phyloP scores from a whole-genome alignment of 139 green algal genomes.

The Micractinium conductrix region DNA sequence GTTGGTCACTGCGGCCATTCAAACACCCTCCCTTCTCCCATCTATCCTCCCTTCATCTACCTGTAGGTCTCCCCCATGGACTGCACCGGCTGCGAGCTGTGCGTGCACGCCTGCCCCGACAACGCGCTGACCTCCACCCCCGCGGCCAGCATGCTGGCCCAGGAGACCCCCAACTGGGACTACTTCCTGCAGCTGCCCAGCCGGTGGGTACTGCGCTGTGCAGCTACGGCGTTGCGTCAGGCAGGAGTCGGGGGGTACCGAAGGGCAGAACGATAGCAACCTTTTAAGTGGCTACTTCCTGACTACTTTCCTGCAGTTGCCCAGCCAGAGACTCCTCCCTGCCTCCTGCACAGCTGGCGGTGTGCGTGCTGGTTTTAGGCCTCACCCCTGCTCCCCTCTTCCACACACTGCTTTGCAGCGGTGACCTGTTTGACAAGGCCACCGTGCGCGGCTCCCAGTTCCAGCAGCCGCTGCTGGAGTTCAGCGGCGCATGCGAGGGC shows the following conservation, averaged over 20 bases:
- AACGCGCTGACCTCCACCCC: conserved; percentile 49
- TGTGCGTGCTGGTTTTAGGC: too few species aligned
- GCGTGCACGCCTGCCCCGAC: conserved; percentile 64
- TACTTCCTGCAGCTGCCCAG: conserved; percentile 44
- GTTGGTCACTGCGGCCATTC: too few species aligned
- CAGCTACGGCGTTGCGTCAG: too few species aligned
- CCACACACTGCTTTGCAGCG: conserved; percentile 21
- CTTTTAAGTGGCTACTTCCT: too few species aligned
- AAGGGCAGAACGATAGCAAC: too few species aligned
- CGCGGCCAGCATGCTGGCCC: conserved; percentile 40
- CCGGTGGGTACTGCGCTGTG: too few species aligned
- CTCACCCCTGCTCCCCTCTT: neutral
- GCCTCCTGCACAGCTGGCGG: too few species aligned
- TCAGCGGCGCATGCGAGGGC: conserved; percentile 65
- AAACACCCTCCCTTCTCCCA: neutral
- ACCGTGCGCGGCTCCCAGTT: conserved; percentile 63
- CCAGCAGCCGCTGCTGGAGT: conserved; percentile 64
- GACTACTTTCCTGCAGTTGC: too few species aligned
- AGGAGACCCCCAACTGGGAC: conserved; percentile 56
- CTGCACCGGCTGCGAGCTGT: conserved; percentile 74
- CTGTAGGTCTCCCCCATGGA: conserved; percentile 62
- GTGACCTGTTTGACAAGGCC: conserved; percentile 54
- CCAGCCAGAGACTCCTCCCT: too few species aligned
- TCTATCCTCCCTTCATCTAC: neutral
- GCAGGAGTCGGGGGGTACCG: too few species aligned